Percentiles rank a stretch among this genome's conserved stretches.
Conservation (phyloP, 2,329 filamentous ascomycete species). For the Acrocalymma vagum region DNA sequence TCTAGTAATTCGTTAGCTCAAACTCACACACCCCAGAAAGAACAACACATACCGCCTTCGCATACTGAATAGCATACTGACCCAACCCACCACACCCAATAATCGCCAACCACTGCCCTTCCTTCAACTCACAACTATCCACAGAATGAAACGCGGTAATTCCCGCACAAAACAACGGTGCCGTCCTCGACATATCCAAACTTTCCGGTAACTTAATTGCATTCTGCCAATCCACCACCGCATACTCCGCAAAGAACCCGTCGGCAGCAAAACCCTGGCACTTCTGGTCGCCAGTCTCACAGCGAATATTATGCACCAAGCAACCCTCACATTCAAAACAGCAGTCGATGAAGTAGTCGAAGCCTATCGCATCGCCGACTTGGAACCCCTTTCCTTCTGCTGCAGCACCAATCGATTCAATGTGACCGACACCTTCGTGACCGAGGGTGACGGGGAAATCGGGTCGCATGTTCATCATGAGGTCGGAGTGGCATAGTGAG, state of each 20-base stretch:
- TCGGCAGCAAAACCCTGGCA: slow-evolving; percentile 54
- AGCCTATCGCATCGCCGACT: slow-evolving; percentile 56
- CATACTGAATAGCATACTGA: slow-evolving; percentile 58
- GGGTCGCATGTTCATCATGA: slow-evolving; percentile 34
- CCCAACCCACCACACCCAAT: slow-evolving; percentile 57
- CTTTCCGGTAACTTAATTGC: slow-evolving; percentile 50
- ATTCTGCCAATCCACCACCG: slow-evolving; percentile 56
- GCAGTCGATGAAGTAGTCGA: slow-evolving; percentile 55
- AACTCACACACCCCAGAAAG: too few species aligned
- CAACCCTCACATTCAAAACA: slow-evolving; percentile 60
- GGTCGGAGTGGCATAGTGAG: slow-evolving; percentile 41
- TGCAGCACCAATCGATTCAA: slow-evolving; percentile 46
- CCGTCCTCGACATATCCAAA: slow-evolving; percentile 44
- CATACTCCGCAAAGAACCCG: slow-evolving; percentile 60
- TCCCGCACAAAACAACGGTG: slow-evolving; percentile 61
- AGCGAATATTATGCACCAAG: slow-evolving; percentile 53
- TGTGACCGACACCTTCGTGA: slow-evolving; percentile 58
- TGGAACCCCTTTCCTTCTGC: slow-evolving; percentile 51
- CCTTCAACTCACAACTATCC: slow-evolving; percentile 40
- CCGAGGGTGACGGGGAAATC: slow-evolving; percentile 47
- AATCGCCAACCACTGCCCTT: slow-evolving; percentile 52
- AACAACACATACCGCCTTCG: slow-evolving; percentile 46
- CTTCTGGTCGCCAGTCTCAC: slow-evolving; percentile 49
- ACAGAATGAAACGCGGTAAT: slow-evolving; percentile 52
- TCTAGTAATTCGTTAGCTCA: slow-evolving; percentile 21